A percentile compares a stretch with the other conserved stretches of the same genome.
Evolutionary conservation across 768 basidiomycete genomes (phyloP).

Genomic region (Lentinula lateritia): DNA sequence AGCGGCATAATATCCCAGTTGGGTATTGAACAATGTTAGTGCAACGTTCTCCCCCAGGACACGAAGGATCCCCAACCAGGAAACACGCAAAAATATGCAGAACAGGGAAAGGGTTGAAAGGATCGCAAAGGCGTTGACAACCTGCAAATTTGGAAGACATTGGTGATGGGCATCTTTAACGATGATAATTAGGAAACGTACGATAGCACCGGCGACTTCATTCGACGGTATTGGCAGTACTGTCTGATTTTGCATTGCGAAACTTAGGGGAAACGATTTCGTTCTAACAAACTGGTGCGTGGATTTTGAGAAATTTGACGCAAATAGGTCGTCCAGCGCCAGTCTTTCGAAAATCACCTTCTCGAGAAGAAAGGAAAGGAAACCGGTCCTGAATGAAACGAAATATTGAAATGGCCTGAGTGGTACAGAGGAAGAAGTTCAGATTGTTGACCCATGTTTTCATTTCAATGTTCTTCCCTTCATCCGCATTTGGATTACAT

Average conservation of each 20-base stretch:
- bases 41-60: conserved; percentile 19
- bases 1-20: conserved; percentile 63
- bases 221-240: conserved; percentile 21
- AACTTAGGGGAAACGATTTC: neutral
- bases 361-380: conserved; percentile 21
- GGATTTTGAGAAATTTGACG: conserved; percentile 1
- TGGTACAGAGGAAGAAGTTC: conserved; percentile 10
- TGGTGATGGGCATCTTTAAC: neutral
- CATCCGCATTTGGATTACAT: conserved; percentile 4
- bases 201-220: conserved; percentile 31
- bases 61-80: conserved; percentile 39
- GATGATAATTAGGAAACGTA: conserved; percentile 17
- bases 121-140: conserved; percentile 47
- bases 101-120: conserved; percentile 49
- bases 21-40: conserved; percentile 59
- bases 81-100: conserved; percentile 41
- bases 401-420: conserved; percentile 7
- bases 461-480: conserved; percentile 15
- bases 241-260: conserved; percentile 5
- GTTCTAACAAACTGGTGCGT: neutral
- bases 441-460: conserved; percentile 22
- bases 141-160: conserved; percentile 18
- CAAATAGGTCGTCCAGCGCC: conserved; percentile 38
- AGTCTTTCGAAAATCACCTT: conserved; percentile 18
- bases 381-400: conserved; percentile 28